Conservation (phyloP, 2,329 filamentous ascomycete genomes). For the Cladosporium phlei region DNA sequence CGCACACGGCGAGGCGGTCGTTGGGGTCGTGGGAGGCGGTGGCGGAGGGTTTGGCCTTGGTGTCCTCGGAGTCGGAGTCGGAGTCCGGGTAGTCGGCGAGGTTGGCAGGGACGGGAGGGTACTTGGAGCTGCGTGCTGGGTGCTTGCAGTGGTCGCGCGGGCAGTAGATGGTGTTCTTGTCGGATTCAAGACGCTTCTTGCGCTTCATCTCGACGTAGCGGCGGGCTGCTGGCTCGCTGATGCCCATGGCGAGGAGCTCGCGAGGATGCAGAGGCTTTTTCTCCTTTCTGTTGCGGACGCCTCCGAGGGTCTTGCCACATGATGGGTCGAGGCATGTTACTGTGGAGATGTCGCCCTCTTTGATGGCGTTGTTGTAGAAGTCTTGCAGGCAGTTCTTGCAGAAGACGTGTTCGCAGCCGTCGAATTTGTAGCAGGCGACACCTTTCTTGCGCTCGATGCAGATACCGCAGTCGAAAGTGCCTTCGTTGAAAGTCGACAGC, state of each 20-base stretch:
- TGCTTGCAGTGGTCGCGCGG: conserved; percentile 90
- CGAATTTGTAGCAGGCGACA: conserved; percentile 69
- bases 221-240: conserved; percentile 63
- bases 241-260: conserved; percentile 60
- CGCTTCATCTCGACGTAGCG: conserved; percentile 87
- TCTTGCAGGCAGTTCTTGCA: conserved; percentile 82
- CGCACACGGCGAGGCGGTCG: conserved; percentile 75
- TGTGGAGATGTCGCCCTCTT: conserved; percentile 71
- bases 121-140: conserved; percentile 60
- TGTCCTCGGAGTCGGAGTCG: conserved; percentile 1
- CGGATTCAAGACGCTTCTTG: conserved; percentile 85
- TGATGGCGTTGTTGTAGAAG: conserved; percentile 85
- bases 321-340: conserved; percentile 76
- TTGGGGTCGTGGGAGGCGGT: conserved; percentile 21
- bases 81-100: conserved; percentile 35
- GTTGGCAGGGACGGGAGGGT: conserved; percentile 42
- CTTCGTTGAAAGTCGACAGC: conserved; percentile 69
- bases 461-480: conserved; percentile 82
- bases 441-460: conserved; percentile 94
- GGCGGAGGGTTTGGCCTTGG: conserved; percentile 4
- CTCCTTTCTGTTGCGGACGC: conserved; percentile 48
- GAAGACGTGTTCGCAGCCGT: conserved; percentile 85
- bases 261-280: conserved; percentile 66
- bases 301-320: conserved; percentile 61
- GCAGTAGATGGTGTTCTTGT: conserved; percentile 89